Base-by-base conservation (phyloP, 352 stramenopile species). In the Globisporangium abappressorium region DNA sequence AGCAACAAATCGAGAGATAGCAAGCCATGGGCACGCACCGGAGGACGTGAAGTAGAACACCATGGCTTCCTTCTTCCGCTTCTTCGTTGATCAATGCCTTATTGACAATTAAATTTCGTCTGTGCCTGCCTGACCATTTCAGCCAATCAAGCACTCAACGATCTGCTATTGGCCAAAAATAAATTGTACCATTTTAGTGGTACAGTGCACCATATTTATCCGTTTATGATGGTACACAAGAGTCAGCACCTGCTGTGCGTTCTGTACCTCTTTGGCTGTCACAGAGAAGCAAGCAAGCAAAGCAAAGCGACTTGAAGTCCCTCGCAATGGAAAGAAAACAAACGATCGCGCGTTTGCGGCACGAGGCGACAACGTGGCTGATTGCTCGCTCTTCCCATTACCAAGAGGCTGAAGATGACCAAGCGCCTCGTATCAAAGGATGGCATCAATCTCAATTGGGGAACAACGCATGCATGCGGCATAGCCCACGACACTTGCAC, bases 21-120 rank as follows among this genome's bases (percentile, higher is more conserved):
- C 38, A 9, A 26, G 22, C 30, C 36, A 56, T 53, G 51, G 12
- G 51, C 11, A 76, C 80, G 59, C 67, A 93, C 85, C 85, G 34
- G 84, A 91, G n/a, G 85, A 92, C 59, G 83, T 91, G 75, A 90
- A 92, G 81, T 85, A 92, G 76, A 90, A 92, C 68, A 92, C 85
- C 85, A 93, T 92, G 1, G 2, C 70, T 46, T 34, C 30, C 7
- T 51, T 51, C 28, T 36, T 28, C 14, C 3, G 28, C 46, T 26
- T 60, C 18, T 26, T 61, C 20, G 30, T 61, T 12, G n/a, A 38
- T 30, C 33, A 57, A 56, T 47, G 30, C 30, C 6, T 0, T 20
- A 14, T 43, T 46, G 55, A 28, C 15, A 60, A 24, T 60, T 28
- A 26, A 9, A 0, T 49, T 49, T 49, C 15, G 18, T n/a, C 34